Evolutionary conservation across 768 basidiomycete genomes (phyloP).

Genomic region (Xerocomellus intermedius): DNA sequence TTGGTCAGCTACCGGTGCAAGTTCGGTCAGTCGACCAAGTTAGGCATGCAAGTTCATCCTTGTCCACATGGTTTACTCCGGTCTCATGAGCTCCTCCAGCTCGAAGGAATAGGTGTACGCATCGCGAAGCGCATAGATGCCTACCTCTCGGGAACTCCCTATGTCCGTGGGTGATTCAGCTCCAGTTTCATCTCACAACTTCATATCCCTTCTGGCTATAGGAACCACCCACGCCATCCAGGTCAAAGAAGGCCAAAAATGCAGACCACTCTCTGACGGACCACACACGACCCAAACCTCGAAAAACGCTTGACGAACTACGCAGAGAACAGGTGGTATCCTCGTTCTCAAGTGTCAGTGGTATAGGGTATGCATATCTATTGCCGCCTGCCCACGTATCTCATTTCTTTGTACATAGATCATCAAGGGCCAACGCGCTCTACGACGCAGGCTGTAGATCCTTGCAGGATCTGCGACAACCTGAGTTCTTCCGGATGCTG

Average conservation of each 20-base stretch:
- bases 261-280: slow-evolving; percentile 4
- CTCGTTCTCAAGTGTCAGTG: slow-evolving; percentile 39
- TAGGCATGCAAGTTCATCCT: slow-evolving; percentile 18
- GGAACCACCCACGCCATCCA: slow-evolving; percentile 16
- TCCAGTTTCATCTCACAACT: not conserved
- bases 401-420: slow-evolving; percentile 9
- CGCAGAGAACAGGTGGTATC: slow-evolving; percentile 29
- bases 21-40: slow-evolving; percentile 46
- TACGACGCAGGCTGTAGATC: slow-evolving; percentile 50
- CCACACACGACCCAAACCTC: not conserved
- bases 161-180: slow-evolving; percentile 34
- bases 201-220: slow-evolving; percentile 5
- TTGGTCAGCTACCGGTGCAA: slow-evolving; percentile 41
- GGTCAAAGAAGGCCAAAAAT: not conserved
- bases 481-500: slow-evolving; percentile 40
- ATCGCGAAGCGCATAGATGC: slow-evolving; percentile 48
- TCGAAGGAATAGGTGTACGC: slow-evolving; percentile 37
- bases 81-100: slow-evolving; percentile 21
- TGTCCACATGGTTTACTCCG: not conserved
- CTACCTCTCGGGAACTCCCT: slow-evolving; percentile 32
- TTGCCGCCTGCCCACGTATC: not conserved
- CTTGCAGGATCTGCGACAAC: slow-evolving; percentile 40
- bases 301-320: slow-evolving; percentile 26
- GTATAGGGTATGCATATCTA: slow-evolving; percentile 45
- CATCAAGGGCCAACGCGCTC: slow-evolving; percentile 40